Evolutionary conservation across 768 basidiomycete genomes (phyloP), one percentile per base, ranked within the genome.

Genomic region (Trametopsis cervina): DNA sequence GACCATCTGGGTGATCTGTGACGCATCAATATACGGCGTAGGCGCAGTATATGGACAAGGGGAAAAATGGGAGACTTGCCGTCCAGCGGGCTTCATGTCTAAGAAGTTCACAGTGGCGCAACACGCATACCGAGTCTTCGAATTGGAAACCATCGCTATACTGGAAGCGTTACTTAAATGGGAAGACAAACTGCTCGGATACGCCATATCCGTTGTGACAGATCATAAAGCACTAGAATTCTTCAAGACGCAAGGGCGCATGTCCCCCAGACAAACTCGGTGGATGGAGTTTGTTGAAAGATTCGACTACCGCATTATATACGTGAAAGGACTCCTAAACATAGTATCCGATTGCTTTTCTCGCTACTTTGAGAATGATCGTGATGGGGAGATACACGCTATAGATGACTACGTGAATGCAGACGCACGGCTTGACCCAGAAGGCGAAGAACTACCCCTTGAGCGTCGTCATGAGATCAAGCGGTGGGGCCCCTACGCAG

Each of bases 161-260:
- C 63, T 25, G 67, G 60, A 64, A 63, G 66, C 40, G 62, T n/a
- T n/a, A n/a, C n/a, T n/a, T n/a, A n/a, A n/a, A n/a, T n/a, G n/a
- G n/a, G n/a, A n/a, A n/a, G n/a, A 66, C 35, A 64, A 66, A 25
- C 51, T 66, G 0, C 40, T 68, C 0, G 61, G 64, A 1, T 49
- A 46, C 6, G 22, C 29, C 1, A 50, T 68, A 13, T 54, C 27
- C 0, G 50, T 68, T 1, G 45, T 63, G 0, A 63, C 62, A 0
- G 61, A 67, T 44, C 65, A 68, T 41, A 42, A 62, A 21, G 57
- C 61, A 0, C 56, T 68, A 2, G 48, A 53, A 18, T 63, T 63
- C 54, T 66, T 68, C 36, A 57, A 63, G 9, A 60, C 54, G 0
- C 53, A 57, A 20, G 20, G 35, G 12, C 33, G 51, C 0, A 20